Evolutionary conservation across 345 rosid genomes (phyloP), one percentile per base, ranked within the genome.

Genomic region (Eucalyptus fibrosa): DNA sequence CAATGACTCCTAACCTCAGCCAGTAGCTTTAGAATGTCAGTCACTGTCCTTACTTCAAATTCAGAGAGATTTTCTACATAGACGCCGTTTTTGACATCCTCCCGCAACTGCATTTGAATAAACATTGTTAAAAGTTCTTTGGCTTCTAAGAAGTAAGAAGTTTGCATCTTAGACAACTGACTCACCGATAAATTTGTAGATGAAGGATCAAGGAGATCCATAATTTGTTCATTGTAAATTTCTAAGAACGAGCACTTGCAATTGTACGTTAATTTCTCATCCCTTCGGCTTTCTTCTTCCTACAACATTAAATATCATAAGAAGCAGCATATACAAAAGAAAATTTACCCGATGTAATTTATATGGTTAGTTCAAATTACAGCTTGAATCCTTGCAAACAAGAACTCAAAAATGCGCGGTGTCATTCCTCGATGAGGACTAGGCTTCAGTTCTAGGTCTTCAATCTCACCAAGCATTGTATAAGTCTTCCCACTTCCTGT

Each of bases 401-500:
- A 93, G 93, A 97, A 98, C 89, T 98, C 99, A 93, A 98, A 97
- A 92, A 98, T 96, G 87, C 99, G 93, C 24, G 99, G 98, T 56
- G 98, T 98, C 98, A 97, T 97, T 92, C 99, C 99, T 87, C 98
- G 94, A 90, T 94, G 93, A 47, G 92, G 92, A 91, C 98, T 97
- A 89, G 98, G 98, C 93, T 94, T 95, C 89, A 94, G 80, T 94
- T 98, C 98, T 88, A 98, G 92, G 91, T 93, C 97, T 89, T 94
- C 95, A 56, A 97, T 95, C 89, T 95, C 96, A 86, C 98, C 98
- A 19, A 97, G 98, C 98, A 97, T 97, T 81, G 99, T 96, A 90
- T 94, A 91, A n/a, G 98, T 97, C 95, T 98, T 98, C n/a, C 99
- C 99, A 89, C 99, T 97, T 91, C 99, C 98, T 86, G 99, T 98